Base-by-base conservation (phyloP, 1,284 basidiomycete genomes). In the Cutaneotrichosporon daszewskae region DNA sequence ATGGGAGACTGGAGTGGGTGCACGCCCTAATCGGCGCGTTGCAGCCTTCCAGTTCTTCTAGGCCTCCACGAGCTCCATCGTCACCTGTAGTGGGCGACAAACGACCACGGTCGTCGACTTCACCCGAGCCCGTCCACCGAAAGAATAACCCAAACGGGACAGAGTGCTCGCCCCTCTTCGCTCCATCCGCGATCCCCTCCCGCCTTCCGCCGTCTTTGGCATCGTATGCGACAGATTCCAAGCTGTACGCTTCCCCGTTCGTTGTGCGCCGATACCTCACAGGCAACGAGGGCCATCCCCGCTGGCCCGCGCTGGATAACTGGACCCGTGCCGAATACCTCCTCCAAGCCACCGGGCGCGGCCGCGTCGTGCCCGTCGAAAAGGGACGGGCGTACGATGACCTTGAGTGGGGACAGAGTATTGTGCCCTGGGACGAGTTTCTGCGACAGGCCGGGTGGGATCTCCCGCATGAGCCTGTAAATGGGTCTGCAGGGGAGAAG, bases 341-440 rank as follows among this genome's bases (percentile, higher is more conserved):
- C 1, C 75, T 76, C 18, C 68, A 73, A 5, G 69, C 78, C 2
- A 80, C 80, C 2, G 91, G 91, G 9, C 79, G 78, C 24, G 89
- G 85, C 4, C 78, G 94, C 13, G 69, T 88, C 8, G 85, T 97
- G 1, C 94, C 94, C 5, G 82, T 97, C 10, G 94, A 98, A 69
- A 74, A 94, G 20, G 94, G 94, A 4, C 67, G 72, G 34, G 84
- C 90, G 60, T 98, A 98, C 66, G 80, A 87, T 25, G 75, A 77
- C 12, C 77, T 79, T 17, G 79, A 80, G 35, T 98, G 94, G 94
- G 77, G 78, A 0, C 94, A 95, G 68, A 72, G 72, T 49, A 75
- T 97, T 45, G 79, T 95, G 66, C 59, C 69, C 18, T 95, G 89
- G 82, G 81, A 84, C 25, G 75, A 74, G 4, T 91, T 97, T 60